Evolutionary conservation across 1,284 basidiomycete species (phyloP).

Genomic region (Mycena citricolor): DNA sequence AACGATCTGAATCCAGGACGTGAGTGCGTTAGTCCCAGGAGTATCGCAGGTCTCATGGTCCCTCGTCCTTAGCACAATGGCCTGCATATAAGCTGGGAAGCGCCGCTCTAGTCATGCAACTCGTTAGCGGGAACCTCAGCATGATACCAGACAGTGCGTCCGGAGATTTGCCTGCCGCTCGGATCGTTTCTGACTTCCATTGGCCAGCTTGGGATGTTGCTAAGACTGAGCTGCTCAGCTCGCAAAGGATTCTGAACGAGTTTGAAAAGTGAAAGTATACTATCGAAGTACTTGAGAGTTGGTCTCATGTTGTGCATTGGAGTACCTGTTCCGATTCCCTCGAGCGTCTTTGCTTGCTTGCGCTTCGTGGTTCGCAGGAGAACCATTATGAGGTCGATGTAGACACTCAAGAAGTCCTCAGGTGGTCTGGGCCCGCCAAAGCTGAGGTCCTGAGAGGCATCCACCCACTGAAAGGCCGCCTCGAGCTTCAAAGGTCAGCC

Average conservation of each 20-base stretch:
- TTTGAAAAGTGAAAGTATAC: conserved; percentile 51
- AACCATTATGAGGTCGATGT: no score
- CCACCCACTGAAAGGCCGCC: no score
- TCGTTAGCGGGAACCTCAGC: conserved; percentile 50
- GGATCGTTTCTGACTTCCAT: not conserved
- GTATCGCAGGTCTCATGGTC: not conserved
- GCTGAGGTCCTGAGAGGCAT: no score
- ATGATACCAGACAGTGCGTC: conserved; percentile 48
- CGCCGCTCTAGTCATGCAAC: conserved; percentile 42
- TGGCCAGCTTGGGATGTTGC: conserved; percentile 41
- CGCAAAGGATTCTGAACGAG: conserved; percentile 39
- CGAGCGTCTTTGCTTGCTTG: no score
- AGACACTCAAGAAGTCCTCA: no score
- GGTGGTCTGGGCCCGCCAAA: no score
- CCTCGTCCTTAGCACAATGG: conserved; percentile 39
- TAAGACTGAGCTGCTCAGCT: conserved; percentile 45
- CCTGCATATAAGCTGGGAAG: conserved; percentile 36
- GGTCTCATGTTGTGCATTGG: no score
- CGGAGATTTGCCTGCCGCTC: not conserved
- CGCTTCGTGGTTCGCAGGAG: no score
- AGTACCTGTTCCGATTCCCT: no score
- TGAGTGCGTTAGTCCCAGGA: conserved; percentile 26
- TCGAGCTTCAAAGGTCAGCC: no score
- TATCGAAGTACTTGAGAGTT: no score
- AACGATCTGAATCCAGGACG: conserved; percentile 24